Conservation (phyloP, 1,284 basidiomycete genomes). For the Moesziomyces aphidis region DNA sequence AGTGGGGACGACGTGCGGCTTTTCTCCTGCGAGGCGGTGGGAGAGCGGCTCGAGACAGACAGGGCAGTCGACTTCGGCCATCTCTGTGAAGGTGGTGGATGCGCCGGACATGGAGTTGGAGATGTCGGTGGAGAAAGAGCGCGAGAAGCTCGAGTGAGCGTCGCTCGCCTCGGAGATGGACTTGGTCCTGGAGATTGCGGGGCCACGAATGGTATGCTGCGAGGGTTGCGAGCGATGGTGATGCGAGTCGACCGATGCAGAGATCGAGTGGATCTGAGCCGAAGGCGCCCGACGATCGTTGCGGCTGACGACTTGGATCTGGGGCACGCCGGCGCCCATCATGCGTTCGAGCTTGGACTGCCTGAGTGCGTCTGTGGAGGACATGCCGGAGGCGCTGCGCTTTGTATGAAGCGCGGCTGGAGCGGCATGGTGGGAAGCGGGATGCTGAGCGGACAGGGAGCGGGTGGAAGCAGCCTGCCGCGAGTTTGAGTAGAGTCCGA, state of each 20-base stretch:
- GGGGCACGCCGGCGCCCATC: conserved; percentile 52
- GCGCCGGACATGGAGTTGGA: conserved; percentile 26
- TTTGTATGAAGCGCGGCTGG: conserved; percentile 8
- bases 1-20: conserved; percentile 93
- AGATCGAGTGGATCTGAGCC: conserved; percentile 5
- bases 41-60: conserved; percentile 90
- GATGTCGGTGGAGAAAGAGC: conserved; percentile 26
- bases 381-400: conserved; percentile 30
- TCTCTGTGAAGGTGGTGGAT: conserved; percentile 72
- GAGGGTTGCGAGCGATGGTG: conserved; percentile 12
- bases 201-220: conserved; percentile 4
- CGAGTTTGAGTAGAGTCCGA: conserved; percentile 22
- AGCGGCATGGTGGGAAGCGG: background rate
- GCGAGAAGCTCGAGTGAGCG: conserved; percentile 22
- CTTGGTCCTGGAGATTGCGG: conserved; percentile 11
- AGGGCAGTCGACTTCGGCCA: conserved; percentile 86
- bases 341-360: conserved; percentile 55
- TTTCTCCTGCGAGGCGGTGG: conserved; percentile 86
- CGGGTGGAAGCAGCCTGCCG: conserved; percentile 21
- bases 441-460: conserved; percentile 34
- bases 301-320: conserved; percentile 34
- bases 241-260: conserved; percentile 15
- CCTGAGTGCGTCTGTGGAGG: conserved; percentile 18
- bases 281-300: conserved; percentile 25
- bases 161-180: conserved; percentile 35